Percentiles rank a stretch among this genome's conserved stretches.
These are phyloP conservation scores for Spathaspora boniae DNA, from an alignment of 805 yeast genomes.

Conservation along the genomic window DNA sequence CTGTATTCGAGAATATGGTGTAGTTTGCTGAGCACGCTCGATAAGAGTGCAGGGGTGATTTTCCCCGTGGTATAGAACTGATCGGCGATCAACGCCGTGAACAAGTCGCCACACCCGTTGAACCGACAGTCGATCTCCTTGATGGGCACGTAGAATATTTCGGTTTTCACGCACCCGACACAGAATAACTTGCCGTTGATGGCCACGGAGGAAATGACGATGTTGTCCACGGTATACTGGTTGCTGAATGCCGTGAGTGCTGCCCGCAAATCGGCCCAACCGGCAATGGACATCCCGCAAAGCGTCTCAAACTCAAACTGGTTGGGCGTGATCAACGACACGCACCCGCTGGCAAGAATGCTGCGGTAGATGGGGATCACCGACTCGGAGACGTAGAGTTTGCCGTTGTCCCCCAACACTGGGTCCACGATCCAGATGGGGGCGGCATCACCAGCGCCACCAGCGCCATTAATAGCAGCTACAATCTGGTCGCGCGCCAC, in stretches of 20 bases:
- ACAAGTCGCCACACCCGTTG: conserved; percentile 75
- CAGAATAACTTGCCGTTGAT: conserved; percentile 34
- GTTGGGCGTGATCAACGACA: conserved; percentile 64
- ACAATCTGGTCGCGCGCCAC: conserved; percentile 45
- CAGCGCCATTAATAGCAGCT: conserved; percentile 15
- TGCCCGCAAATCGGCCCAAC: conserved; percentile 28
- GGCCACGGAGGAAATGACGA: conserved; percentile 59
- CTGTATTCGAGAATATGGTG: conserved; percentile 27
- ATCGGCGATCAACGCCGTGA: conserved; percentile 59
- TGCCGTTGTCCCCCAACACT: conserved; percentile 88
- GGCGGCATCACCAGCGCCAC: conserved; percentile 10
- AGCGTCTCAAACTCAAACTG: conserved; percentile 70
- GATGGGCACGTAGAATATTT: conserved; percentile 37
- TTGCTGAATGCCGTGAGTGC: conserved; percentile 43
- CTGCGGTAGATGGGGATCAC: conserved; percentile 51
- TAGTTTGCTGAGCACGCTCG: conserved; percentile 24
- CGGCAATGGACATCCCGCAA: conserved; percentile 43
- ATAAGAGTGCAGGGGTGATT: conserved; percentile 24
- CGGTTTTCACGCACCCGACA: conserved; percentile 30
- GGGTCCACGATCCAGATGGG: conserved; percentile 79
- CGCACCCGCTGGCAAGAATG: conserved; percentile 40
- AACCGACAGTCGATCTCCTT: conserved; percentile 55
- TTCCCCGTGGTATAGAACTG: conserved; percentile 29
- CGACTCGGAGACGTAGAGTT: conserved; percentile 63
- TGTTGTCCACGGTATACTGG: conserved; percentile 43